phyloP scores from a whole-genome alignment of 805 yeast species.

The Kurtzmaniella fragi region DNA sequence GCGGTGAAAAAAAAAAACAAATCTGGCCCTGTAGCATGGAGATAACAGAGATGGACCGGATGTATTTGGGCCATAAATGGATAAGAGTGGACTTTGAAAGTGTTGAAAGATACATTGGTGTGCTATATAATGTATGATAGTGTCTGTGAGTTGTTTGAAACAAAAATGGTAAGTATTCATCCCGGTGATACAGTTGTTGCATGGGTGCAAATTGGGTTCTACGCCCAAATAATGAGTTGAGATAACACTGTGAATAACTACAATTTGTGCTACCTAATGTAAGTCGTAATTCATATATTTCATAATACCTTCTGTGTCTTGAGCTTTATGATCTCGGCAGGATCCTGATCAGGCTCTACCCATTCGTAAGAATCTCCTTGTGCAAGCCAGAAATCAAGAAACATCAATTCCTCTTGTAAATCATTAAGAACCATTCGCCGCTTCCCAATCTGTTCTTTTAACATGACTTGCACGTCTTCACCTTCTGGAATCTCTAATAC shows the following conservation, averaged over 20 bases:
- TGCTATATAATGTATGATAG: no score
- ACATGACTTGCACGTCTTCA: conserved; percentile 13
- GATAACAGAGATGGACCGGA: conserved; percentile 43
- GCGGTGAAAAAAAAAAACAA: neutral
- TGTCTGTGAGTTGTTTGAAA: no score
- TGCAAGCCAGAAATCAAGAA: conserved; percentile 32
- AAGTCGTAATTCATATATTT: no score
- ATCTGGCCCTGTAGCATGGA: conserved; percentile 48
- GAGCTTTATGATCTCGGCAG: conserved; percentile 28
- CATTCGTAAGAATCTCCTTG: conserved; percentile 34
- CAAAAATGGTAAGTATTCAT: no score
- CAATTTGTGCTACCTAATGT: no score
- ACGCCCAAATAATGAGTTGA: no score
- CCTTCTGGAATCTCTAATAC: conserved; percentile 18
- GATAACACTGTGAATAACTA: no score
- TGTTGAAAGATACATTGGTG: no score
- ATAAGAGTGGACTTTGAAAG: neutral
- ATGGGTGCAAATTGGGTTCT: no score
- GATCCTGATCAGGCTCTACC: conserved; percentile 46
- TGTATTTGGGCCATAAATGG: conserved; percentile 1
- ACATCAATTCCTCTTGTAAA: conserved; percentile 28
- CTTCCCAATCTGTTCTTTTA: conserved; percentile 16
- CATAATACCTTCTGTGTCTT: conserved; percentile 2
- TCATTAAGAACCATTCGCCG: conserved; percentile 34
- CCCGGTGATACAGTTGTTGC: no score